Base-by-base conservation (phyloP, 2,329 filamentous ascomycete genomes). In the Laburnicola sp. region DNA sequence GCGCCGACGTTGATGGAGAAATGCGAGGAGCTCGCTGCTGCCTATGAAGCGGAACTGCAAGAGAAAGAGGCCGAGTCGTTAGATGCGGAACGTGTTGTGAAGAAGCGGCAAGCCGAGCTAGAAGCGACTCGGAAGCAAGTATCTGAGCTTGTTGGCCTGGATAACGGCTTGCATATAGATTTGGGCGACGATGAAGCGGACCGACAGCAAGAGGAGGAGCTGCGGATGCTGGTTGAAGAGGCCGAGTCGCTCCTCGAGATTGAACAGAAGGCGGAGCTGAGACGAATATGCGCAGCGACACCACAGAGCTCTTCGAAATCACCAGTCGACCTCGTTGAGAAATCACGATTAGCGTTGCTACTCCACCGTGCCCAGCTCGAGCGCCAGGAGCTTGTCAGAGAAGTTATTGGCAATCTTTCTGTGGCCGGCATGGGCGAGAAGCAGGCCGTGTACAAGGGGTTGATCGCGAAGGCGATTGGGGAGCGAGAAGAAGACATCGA, bases 41-140 rank as follows among this genome's bases (percentile, higher is more conserved):
- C 74, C 49, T 91, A 90, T 64, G 89, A 94, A 51, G 82, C 86
- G 26, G 88, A 93, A 67, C 83, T 89, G 62, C 80, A 82, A 45
- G 87, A 91, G 58, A 91, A 89, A 66, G 84, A 90, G 45, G 70
- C 70, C 2, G 78, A 80, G 53, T 65, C 73, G 0, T 63, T 69
- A 7, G 78, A 80, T 53, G 76, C 76, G 1, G 74, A 78, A 48
- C 73, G 76, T 3, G 75, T 80, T 1, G 72, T 76, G 22, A 71
- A 72, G 53, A 86, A 86, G 59, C 86, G 87, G 0, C 83, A 88
- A 56, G 79, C 82, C 28, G 89, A 93, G 66, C 78, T 90, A 3
- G 80, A 82, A 38, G 75, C 77, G 1, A 76, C 87, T 11, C 81
- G 80, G 9, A 80, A 83, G 51, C 81, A 86, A 57, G 80, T 86